Conservation (phyloP, 1,284 basidiomycete species). For the Polyporus tsugae region DNA sequence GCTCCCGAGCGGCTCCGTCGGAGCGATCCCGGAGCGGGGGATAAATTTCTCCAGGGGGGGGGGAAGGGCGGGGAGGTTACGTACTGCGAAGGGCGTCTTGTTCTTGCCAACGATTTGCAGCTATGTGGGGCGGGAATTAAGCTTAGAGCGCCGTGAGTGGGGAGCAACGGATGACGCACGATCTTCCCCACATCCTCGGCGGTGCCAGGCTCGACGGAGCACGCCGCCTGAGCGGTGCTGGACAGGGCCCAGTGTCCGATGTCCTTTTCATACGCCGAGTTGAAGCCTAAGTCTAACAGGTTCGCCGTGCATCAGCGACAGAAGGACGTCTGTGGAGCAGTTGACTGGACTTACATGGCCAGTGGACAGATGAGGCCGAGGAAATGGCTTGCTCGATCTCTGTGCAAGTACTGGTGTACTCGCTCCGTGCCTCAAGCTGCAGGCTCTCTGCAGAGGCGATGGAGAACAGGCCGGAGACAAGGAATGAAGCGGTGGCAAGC, state of each 20-base stretch:
- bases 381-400: conserved; percentile 37
- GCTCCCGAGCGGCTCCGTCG: background rate
- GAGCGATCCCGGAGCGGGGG: background rate
- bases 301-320: background rate
- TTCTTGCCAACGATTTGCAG: conserved; percentile 53
- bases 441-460: conserved; percentile 13
- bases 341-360: conserved; percentile 37
- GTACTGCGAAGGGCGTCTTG: conserved; percentile 49
- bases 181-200: conserved; percentile 40
- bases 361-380: conserved; percentile 44
- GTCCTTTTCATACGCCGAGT: conserved; percentile 35
- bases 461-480: conserved; percentile 15
- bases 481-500: conserved; percentile 32
- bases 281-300: conserved; percentile 21
- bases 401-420: conserved; percentile 25
- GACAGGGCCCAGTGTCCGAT: conserved; percentile 42
- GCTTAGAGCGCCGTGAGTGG: conserved; percentile 1
- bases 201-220: conserved; percentile 40
- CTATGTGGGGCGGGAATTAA: conserved; percentile 31
- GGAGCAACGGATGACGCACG: conserved; percentile 23
- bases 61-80: conserved; percentile 16
- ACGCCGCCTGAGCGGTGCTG: conserved; percentile 34
- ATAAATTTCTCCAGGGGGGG: background rate
- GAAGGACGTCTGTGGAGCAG: background rate
- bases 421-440: conserved; percentile 5